These are phyloP conservation scores for Silene latifolia DNA, from an alignment of 148 eudicot species.

Conservation along the genomic window DNA sequence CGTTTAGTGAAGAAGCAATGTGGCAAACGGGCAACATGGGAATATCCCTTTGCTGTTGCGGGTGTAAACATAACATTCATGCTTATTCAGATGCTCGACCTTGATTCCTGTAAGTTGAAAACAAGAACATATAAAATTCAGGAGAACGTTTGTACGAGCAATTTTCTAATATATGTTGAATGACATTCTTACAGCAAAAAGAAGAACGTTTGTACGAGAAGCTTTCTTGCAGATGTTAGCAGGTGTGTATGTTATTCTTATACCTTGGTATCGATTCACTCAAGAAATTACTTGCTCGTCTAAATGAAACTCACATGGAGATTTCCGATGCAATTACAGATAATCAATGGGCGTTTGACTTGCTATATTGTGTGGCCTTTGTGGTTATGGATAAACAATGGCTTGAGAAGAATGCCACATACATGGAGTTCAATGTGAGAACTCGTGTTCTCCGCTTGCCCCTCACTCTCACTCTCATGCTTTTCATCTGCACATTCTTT, in stretches of 20 bases:
- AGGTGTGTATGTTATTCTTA: slow-evolving; percentile 36
- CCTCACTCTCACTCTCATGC: not conserved
- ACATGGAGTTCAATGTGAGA: slow-evolving; percentile 90
- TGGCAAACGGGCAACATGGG: slow-evolving; percentile 75
- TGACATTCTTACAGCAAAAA: slow-evolving; percentile 51
- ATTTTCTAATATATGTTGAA: not conserved
- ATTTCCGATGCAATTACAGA: slow-evolving; percentile 37
- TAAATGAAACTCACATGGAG: slow-evolving; percentile 9
- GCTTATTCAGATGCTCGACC: slow-evolving; percentile 82
- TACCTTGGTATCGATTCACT: too few species aligned
- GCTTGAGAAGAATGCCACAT: slow-evolving; percentile 71
- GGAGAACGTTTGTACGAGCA: not conserved
- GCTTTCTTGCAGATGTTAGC: slow-evolving; percentile 76
- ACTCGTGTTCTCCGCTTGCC: not conserved
- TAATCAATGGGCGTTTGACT: slow-evolving; percentile 84
- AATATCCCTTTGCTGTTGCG: slow-evolving; percentile 92
- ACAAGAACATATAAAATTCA: slow-evolving; percentile 35
- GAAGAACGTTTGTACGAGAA: slow-evolving; percentile 55
- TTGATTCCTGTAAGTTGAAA: slow-evolving; percentile 55
- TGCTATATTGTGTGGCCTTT: slow-evolving; percentile 81
- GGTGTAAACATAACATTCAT: slow-evolving; percentile 89
- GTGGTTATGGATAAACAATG: slow-evolving; percentile 79
- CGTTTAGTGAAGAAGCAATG: slow-evolving; percentile 54
- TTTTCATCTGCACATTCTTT: not conserved
- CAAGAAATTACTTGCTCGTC: not conserved